These are phyloP conservation scores for Camellia oleifera DNA, from an alignment of 179 eudicot species.

Conservation along the genomic window DNA sequence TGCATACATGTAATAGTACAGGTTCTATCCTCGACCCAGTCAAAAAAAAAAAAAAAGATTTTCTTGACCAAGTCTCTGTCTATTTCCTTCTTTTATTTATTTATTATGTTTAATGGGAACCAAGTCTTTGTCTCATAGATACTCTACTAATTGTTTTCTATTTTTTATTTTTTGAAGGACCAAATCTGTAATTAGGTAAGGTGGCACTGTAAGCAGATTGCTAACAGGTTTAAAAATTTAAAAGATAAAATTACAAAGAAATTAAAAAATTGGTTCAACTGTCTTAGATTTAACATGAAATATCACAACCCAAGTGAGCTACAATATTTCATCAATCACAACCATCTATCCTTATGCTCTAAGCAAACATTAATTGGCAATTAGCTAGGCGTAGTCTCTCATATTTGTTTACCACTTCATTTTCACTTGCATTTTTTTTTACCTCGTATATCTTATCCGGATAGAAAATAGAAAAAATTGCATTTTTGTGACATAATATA, in stretches of 20 bases:
- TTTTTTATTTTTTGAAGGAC: not conserved
- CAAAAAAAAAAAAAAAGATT: not conserved
- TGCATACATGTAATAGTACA: not conserved
- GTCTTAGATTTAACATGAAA: too few species aligned
- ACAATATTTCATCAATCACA: not conserved
- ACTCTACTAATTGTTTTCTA: not conserved
- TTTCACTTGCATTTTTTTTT: too few species aligned
- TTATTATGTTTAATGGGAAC: not conserved
- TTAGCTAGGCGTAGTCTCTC: too few species aligned
- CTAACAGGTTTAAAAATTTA: too few species aligned
- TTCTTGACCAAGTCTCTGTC: not conserved
- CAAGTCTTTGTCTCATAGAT: not conserved
- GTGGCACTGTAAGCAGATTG: not conserved
- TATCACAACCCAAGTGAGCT: not conserved
- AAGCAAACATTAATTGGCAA: not conserved
- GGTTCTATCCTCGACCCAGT: not conserved
- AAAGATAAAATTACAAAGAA: not conserved
- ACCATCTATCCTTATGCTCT: not conserved
- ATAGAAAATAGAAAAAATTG: too few species aligned
- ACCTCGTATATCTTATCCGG: too few species aligned
- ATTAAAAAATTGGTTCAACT: not conserved
- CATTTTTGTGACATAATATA: too few species aligned
- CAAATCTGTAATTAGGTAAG: too few species aligned
- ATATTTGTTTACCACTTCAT: too few species aligned
- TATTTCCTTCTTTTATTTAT: too few species aligned